Percentiles rank a stretch among this genome's conserved stretches.
phyloP scores from a whole-genome alignment of 2,329 filamentous ascomycete genomes.

The Fusarium nygamai region DNA sequence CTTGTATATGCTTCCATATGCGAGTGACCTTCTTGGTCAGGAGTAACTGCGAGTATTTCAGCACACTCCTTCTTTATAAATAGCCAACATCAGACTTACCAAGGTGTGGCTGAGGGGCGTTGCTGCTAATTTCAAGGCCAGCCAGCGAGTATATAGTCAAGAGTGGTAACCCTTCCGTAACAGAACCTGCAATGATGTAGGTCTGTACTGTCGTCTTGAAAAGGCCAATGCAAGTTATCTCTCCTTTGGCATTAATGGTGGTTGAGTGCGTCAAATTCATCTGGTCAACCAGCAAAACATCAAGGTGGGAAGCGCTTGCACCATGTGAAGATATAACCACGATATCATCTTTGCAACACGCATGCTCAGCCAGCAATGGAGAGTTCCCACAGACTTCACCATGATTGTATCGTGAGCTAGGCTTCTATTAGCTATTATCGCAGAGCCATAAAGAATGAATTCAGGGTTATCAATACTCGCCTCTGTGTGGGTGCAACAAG shows the following conservation, averaged over 20 bases:
- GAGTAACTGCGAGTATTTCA: constrained; percentile 10
- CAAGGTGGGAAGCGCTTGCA: constrained; percentile 50
- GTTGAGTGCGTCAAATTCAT: constrained; percentile 43
- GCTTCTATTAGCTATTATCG: constrained; percentile 23
- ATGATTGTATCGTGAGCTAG: constrained; percentile 45
- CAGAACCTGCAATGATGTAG: constrained; percentile 49
- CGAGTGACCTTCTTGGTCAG: not conserved
- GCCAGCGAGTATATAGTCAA: constrained; percentile 47
- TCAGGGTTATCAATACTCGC: constrained; percentile 23
- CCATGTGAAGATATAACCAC: constrained; percentile 57
- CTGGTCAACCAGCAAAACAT: constrained; percentile 51
- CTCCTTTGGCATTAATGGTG: constrained; percentile 53
- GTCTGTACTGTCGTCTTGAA: constrained; percentile 41
- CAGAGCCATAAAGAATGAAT: not conserved
- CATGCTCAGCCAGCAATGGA: constrained; percentile 52
- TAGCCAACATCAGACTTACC: constrained; percentile 20
- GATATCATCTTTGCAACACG: constrained; percentile 50
- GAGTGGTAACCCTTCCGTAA: constrained; percentile 46
- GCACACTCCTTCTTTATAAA: not conserved
- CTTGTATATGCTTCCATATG: constrained; percentile 58
- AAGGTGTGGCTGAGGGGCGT: constrained; percentile 8
- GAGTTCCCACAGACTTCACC: constrained; percentile 46
- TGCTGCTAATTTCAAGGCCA: constrained; percentile 35
- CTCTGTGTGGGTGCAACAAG: constrained; percentile 50
- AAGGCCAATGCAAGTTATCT: constrained; percentile 60